Conservation (phyloP, 2,329 filamentous ascomycete genomes). For the Sarocladiaceae sp. region DNA sequence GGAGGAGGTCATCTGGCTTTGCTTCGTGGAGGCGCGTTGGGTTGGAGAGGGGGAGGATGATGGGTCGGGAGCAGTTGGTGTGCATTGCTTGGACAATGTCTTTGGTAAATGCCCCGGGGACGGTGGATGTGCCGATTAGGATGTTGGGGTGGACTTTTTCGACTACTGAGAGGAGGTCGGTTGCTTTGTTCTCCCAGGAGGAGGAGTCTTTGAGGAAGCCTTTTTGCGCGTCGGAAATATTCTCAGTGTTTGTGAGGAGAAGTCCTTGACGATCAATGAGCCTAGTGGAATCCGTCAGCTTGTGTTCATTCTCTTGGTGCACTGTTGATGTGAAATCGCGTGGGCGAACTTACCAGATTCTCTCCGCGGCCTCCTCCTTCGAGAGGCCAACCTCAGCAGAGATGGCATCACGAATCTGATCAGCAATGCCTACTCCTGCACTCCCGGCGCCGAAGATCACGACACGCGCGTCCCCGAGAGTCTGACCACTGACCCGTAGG, state of each 20-base stretch:
- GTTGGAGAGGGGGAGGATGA: constrained; percentile 79
- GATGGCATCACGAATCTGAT: constrained; percentile 78
- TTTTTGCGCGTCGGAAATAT: constrained; percentile 64
- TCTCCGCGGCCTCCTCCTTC: constrained; percentile 69
- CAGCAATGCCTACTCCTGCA: constrained; percentile 80
- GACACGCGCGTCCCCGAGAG: constrained; percentile 64
- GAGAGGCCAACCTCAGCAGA: constrained; percentile 60
- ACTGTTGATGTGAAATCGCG: too few relatives aligned
- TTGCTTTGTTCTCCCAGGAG: constrained; percentile 57
- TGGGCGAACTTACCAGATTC: constrained; percentile 62
- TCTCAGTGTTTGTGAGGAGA: constrained; percentile 60
- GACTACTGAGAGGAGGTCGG: constrained; percentile 62
- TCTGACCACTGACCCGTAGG: constrained; percentile 62
- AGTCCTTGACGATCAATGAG: constrained; percentile 73
- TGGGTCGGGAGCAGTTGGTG: constrained; percentile 65
- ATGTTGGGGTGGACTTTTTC: constrained; percentile 72
- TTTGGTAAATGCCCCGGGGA: constrained; percentile 71
- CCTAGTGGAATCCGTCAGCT: constrained; percentile 40
- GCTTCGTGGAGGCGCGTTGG: constrained; percentile 83
- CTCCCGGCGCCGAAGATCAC: constrained; percentile 78
- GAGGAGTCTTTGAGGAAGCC: constrained; percentile 60
- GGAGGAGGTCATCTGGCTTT: constrained; percentile 67
- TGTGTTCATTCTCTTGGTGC: too few relatives aligned
- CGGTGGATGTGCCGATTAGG: constrained; percentile 79
- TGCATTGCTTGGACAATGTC: constrained; percentile 74